Conservation (phyloP, 208 protist species). For the Leishmania aethiopica region DNA sequence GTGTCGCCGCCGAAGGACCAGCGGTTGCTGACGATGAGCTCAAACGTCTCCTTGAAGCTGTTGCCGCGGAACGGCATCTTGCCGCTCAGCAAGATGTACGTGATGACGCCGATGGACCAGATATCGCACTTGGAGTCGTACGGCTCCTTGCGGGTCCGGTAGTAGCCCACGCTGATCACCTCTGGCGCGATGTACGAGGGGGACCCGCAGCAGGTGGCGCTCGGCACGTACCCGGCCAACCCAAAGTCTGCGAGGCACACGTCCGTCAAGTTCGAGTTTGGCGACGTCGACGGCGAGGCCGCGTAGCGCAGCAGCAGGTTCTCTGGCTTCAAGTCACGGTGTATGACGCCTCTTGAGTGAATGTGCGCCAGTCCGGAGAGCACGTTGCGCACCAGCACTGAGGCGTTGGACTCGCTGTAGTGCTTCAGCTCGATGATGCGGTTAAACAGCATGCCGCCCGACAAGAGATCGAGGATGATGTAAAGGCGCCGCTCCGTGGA, state of each 20-base stretch:
- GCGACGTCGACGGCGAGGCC: constrained; percentile 40
- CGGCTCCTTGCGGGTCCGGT: constrained; percentile 38
- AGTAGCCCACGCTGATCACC: constrained; percentile 76
- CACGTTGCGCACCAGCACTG: constrained; percentile 97
- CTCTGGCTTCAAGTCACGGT: constrained; percentile 99
- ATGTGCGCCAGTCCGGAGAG: constrained; percentile 94
- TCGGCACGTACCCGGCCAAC: constrained; percentile 88
- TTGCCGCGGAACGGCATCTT: constrained; percentile 74
- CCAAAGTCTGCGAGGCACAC: constrained; percentile 98
- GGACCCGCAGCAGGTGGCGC: constrained; percentile 76
- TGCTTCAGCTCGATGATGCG: constrained; percentile 95
- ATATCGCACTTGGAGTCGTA: constrained; percentile 86
- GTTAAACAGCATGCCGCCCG: constrained; percentile 98
- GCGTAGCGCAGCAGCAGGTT: constrained; percentile 98
- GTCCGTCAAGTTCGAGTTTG: constrained; percentile 62
- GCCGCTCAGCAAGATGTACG: constrained; percentile 80
- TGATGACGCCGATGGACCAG: constrained; percentile 87
- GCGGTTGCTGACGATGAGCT: constrained; percentile 57
- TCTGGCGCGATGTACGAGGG: constrained; percentile 86
- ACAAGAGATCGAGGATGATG: constrained; percentile 98
- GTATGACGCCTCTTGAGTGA: constrained; percentile 98
- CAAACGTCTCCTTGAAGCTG: constrained; percentile 71
- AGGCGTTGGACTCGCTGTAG: constrained; percentile 96
- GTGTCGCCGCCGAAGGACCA: constrained; percentile 56
- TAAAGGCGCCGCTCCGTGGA: constrained; percentile 79